These are phyloP conservation scores for Triticum monococcum DNA, from an alignment of 176 grass and related monocot species.

Conservation along the genomic window DNA sequence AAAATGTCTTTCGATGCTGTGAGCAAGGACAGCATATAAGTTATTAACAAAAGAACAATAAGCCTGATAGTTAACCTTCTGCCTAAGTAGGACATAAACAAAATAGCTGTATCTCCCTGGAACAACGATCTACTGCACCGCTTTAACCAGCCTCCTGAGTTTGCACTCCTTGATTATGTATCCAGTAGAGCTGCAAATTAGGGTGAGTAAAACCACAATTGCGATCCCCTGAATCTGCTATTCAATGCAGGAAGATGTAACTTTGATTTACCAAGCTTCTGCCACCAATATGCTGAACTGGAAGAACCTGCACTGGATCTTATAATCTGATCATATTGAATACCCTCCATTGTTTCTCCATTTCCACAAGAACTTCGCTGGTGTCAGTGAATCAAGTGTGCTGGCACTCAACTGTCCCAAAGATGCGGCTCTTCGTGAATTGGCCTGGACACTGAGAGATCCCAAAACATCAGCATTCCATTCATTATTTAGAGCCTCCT, in stretches of 20 bases:
- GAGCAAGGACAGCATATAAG: background rate
- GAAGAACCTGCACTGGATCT: background rate
- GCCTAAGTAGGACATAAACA: background rate
- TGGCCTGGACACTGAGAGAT: background rate
- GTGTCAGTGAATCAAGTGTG: background rate
- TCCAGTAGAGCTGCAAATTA: background rate
- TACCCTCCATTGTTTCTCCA: background rate
- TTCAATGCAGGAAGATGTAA: background rate
- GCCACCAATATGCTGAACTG: background rate
- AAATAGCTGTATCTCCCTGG: background rate
- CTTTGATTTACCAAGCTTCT: background rate
- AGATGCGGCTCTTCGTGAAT: background rate
- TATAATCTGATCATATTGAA: background rate
- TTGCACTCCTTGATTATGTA: background rate
- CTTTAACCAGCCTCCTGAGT: background rate
- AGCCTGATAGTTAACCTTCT: no score
- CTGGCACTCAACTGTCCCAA: background rate
- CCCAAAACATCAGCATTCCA: background rate
- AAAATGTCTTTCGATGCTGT: background rate
- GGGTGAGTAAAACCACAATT: background rate
- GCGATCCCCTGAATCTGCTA: background rate
- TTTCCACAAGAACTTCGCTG: background rate
- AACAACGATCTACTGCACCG: background rate
- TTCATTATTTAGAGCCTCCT: background rate
- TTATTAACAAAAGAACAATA: background rate